phyloP scores from a whole-genome alignment of 2,329 filamentous ascomycete genomes.

The Anthostomella pinea region DNA sequence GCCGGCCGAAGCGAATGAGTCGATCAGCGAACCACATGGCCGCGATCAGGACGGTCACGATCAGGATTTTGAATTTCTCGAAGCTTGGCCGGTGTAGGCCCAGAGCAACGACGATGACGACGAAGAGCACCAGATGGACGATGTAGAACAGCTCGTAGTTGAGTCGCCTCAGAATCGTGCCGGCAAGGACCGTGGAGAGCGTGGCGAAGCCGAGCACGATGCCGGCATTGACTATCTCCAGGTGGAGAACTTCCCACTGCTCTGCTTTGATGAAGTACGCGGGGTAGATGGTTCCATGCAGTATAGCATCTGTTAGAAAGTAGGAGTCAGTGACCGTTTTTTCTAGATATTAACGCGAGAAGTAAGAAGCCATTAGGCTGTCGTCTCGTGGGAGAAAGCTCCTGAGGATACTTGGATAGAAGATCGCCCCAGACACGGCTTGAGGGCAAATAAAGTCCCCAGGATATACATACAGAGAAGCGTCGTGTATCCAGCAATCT shows the following conservation, averaged over 20 bases:
- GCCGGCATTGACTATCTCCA: slow-evolving; percentile 32
- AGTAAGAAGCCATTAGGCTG: too few species aligned
- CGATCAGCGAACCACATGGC: slow-evolving; percentile 45
- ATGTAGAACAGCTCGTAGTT: slow-evolving; percentile 48
- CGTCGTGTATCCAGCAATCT: slow-evolving; percentile 42
- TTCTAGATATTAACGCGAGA: too few species aligned
- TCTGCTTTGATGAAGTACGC: slow-evolving; percentile 26
- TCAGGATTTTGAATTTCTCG: slow-evolving; percentile 32
- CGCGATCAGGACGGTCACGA: slow-evolving; percentile 37
- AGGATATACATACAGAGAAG: too few species aligned
- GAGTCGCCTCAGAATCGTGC: slow-evolving; percentile 32
- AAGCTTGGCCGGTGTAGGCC: slow-evolving; percentile 44
- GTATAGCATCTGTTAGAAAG: too few species aligned
- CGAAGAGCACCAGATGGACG: slow-evolving; percentile 41
- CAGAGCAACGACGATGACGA: slow-evolving; percentile 39
- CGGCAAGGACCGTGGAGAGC: slow-evolving; percentile 35
- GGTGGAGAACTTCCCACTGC: slow-evolving; percentile 23
- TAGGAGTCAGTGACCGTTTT: too few species aligned
- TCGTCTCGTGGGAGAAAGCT: too few species aligned
- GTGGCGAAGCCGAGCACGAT: slow-evolving; percentile 37
- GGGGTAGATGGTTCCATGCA: slow-evolving; percentile 37
- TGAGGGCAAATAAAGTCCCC: too few species aligned
- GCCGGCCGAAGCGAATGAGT: slow-evolving; percentile 35
- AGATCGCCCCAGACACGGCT: too few species aligned
- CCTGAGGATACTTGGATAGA: too few species aligned